phyloP scores from a whole-genome alignment of 1,139 yeast species.

The Yamadazyma triangularis region DNA sequence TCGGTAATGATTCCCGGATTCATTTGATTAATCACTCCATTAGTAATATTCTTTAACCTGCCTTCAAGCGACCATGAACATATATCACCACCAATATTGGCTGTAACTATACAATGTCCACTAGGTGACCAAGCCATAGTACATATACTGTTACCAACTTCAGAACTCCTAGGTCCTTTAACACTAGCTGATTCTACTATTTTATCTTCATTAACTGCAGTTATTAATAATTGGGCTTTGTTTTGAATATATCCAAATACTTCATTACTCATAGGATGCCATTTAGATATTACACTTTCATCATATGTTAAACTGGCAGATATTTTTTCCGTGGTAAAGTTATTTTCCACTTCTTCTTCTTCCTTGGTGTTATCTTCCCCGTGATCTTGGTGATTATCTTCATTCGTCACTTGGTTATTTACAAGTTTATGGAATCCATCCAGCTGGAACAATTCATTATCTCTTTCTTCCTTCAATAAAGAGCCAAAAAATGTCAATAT shows the following conservation, averaged over 20 bases:
- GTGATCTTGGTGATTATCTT: conserved; percentile 1
- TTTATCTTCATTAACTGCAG: conserved; percentile 26
- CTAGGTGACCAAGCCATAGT: conserved; percentile 60
- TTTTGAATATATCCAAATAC: conserved; percentile 37
- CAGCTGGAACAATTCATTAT: conserved; percentile 1
- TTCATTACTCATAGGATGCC: conserved; percentile 34
- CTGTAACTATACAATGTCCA: conserved; percentile 55
- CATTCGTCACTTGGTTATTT: neutral
- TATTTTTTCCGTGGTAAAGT: conserved; percentile 20
- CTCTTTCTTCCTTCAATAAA: conserved; percentile 20
- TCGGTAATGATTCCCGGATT: conserved; percentile 13
- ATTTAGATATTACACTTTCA: conserved; percentile 28
- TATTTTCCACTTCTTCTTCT: conserved; percentile 2
- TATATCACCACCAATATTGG: conserved; percentile 59
- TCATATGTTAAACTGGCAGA: conserved; percentile 20
- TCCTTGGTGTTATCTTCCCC: conserved; percentile 3
- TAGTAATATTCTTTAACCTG: conserved; percentile 51
- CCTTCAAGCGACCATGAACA: conserved; percentile 70
- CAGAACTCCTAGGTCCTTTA: conserved; percentile 23
- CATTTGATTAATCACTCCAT: conserved; percentile 10
- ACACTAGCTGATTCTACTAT: conserved; percentile 33
- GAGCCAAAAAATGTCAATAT: conserved; percentile 28
- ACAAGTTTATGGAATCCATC: neutral
- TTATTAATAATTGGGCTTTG: conserved; percentile 32
- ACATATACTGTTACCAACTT: conserved; percentile 28